phyloP scores from a whole-genome alignment of 768 basidiomycete species.

The Tephrocybe rancida region DNA sequence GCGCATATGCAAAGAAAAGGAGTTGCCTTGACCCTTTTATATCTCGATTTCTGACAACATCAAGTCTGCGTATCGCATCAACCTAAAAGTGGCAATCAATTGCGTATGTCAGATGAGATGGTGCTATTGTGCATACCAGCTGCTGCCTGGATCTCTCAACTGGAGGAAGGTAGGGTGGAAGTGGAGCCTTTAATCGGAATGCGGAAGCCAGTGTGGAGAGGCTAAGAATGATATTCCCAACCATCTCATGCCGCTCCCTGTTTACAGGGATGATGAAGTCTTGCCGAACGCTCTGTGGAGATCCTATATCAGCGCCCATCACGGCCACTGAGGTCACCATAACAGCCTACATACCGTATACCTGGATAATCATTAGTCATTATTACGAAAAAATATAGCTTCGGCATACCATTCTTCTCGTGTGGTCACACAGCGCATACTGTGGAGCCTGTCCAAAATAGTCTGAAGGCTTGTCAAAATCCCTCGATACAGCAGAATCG shows the following conservation, averaged over 20 bases:
- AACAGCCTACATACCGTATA: conserved; percentile 57
- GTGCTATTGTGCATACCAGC: conserved; percentile 49
- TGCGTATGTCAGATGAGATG: not conserved
- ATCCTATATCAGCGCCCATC: conserved; percentile 1
- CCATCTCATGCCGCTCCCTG: conserved; percentile 89
- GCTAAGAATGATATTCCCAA: conserved; percentile 90
- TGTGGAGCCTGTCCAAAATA: conserved; percentile 87
- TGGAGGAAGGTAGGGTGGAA: conserved; percentile 96
- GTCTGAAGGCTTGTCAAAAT: conserved; percentile 82
- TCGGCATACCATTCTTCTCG: conserved; percentile 84
- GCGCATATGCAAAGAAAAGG: conserved; percentile 91
- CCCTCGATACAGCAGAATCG: conserved; percentile 80
- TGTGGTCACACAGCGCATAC: conserved; percentile 96
- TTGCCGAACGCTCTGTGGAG: conserved; percentile 66
- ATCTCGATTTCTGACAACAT: conserved; percentile 86
- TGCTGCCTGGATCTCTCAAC: conserved; percentile 83
- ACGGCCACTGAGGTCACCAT: not conserved
- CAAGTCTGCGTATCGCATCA: conserved; percentile 77
- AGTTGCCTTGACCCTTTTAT: conserved; percentile 83
- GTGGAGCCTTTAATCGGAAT: conserved; percentile 83
- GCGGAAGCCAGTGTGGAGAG: conserved; percentile 81
- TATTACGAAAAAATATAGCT: not conserved
- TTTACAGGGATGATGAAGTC: conserved; percentile 95
- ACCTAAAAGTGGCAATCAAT: conserved; percentile 47
- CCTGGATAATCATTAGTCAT: conserved; percentile 39